Evolutionary conservation across 106 monocot genomes (phyloP).

Genomic region (Hemerocallis citrina): DNA sequence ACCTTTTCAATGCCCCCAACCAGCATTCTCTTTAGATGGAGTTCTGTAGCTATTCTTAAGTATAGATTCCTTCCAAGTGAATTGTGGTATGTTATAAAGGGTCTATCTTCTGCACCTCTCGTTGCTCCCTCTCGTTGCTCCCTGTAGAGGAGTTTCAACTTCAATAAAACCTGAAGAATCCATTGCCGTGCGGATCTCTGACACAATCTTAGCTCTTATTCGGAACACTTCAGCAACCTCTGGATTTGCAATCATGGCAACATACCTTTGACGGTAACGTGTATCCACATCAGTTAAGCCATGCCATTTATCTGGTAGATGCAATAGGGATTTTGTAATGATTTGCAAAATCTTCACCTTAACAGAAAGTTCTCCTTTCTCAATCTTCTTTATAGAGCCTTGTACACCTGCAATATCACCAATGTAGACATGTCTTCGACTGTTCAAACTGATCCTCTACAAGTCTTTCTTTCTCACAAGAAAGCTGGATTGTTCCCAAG

Average conservation of each 20-base stretch:
- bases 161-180: slow-evolving; percentile 93
- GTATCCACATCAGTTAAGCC: slow-evolving; percentile 94
- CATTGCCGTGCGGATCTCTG: slow-evolving; percentile 90
- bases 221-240: slow-evolving; percentile 94
- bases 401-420: slow-evolving; percentile 86
- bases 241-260: slow-evolving; percentile 99
- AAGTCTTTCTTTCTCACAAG: slow-evolving; percentile 78
- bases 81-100: slow-evolving; percentile 96
- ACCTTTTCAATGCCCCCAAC: slow-evolving; percentile 96
- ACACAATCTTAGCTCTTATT: slow-evolving; percentile 89
- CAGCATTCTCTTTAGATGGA: slow-evolving; percentile 97
- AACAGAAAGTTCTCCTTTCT: slow-evolving; percentile 94
- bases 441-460: slow-evolving; percentile 76
- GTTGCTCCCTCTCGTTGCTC: slow-evolving; percentile 91
- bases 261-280: slow-evolving; percentile 89
- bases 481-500: slow-evolving; percentile 85
- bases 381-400: slow-evolving; percentile 93
- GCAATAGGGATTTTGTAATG: slow-evolving; percentile 91
- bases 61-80: slow-evolving; percentile 95
- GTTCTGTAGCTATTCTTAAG: slow-evolving; percentile 92
- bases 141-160: slow-evolving; percentile 85
- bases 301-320: slow-evolving; percentile 96
- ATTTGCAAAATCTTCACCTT: slow-evolving; percentile 60
- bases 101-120: slow-evolving; percentile 97
- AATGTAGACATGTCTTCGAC: slow-evolving; percentile 75